Evolutionary conservation across 2,329 filamentous ascomycete genomes (phyloP), one percentile per base, ranked within the genome.

Genomic region (Colletotrichum sp.): DNA sequence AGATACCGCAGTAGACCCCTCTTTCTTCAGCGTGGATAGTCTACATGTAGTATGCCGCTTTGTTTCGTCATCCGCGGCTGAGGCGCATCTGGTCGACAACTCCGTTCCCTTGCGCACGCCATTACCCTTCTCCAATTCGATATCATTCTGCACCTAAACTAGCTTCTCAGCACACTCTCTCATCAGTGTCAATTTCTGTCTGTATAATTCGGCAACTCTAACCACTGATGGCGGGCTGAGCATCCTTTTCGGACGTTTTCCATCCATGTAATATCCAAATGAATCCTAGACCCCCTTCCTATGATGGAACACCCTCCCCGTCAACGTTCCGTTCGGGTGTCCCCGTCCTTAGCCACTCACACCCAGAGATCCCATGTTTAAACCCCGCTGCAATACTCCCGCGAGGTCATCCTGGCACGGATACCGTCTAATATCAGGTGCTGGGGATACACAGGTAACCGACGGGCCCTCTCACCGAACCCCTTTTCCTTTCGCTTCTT

Each of bases 11-110:
- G n/a, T n/a, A 59, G 32, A 36, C 18, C 72, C 73, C 63, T 63
- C 69, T 43, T 75, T 72, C 68, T 75, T 67, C 68, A 75, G 63
- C 30, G 24, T 61, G 67, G 66, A 48, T 32, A 18, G n/a, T 43
- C 26, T 48, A 65, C 36, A 39, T 39, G 15, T 39, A 39, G 15
- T 32, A 61, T 32, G 18, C 39, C 30, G 16, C 39, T 30, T 28
- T 36, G 48, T 48, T 68, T 68, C 64, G 57, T 73, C 57, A 28
- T 43, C 10, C 21, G 30, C 28, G 57, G 57, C 26, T 52, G 57
- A 24, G 24, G 57, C 43, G 73, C 16, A 61, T 74, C 43, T 65
- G 36, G 59, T 60, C 21, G 34, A 74, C 48, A 26, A 63, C 67
- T 13, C 43, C 30, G 24, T 72, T 52, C 26, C 26, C 26, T 18